A percentile compares a stretch with the other conserved stretches of the same genome.
Conservation (phyloP, 225 moss, liverwort and hornwort species). For the Climacium dendroides region DNA sequence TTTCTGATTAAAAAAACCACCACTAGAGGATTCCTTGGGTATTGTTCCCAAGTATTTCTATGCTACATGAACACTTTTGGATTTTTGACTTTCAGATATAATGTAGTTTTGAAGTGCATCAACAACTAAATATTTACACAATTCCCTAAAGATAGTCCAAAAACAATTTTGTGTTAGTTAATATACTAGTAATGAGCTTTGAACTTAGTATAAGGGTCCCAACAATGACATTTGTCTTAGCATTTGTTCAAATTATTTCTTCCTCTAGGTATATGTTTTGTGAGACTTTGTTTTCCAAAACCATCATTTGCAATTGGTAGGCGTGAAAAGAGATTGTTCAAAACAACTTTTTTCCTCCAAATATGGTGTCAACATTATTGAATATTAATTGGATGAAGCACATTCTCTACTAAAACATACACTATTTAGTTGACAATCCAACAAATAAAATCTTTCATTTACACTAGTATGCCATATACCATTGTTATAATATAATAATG, state of each 20-base stretch:
- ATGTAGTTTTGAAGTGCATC: too few species aligned
- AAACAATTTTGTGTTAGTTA: background rate
- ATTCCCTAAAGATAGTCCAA: fast-evolving
- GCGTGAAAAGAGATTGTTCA: background rate
- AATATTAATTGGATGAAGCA: background rate
- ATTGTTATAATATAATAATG: too few species aligned
- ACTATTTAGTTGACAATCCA: background rate
- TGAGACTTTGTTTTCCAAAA: background rate
- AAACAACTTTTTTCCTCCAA: background rate
- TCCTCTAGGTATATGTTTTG: background rate
- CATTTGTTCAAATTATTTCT: background rate
- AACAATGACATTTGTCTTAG: background rate
- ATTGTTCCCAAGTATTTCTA: too few species aligned
- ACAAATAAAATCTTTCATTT: background rate
- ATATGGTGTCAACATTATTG: background rate
- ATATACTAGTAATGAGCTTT: background rate
- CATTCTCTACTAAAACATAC: background rate
- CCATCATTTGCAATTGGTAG: background rate
- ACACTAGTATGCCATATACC: too few species aligned
- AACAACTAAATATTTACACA: fast-evolving
- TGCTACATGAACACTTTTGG: too few species aligned
- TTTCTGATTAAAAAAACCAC: too few species aligned
- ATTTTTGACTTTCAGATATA: background rate
- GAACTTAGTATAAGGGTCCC: background rate
- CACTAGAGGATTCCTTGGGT: too few species aligned